These are phyloP conservation scores for Auricularia cornea DNA, from an alignment of 768 basidiomycete species.

Conservation along the genomic window DNA sequence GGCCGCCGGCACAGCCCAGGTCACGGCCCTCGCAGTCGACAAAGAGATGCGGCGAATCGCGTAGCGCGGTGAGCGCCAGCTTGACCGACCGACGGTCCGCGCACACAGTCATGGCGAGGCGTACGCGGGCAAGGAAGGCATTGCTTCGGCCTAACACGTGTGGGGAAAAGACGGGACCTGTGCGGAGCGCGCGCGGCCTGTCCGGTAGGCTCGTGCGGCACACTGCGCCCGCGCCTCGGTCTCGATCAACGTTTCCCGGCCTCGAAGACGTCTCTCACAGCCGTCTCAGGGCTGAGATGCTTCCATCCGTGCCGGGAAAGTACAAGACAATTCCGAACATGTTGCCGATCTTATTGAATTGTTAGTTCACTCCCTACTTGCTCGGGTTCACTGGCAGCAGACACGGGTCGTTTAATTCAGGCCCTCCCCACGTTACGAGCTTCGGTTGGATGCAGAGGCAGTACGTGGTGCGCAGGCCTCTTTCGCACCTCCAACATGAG, in stretches of 20 bases:
- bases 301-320: too few relatives aligned
- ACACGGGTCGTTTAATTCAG: too few relatives aligned
- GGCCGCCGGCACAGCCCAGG: conserved; percentile 24
- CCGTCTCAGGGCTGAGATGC: too few relatives aligned
- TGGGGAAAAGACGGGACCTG: not conserved
- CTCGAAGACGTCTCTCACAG: not conserved
- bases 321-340: too few relatives aligned
- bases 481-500: too few relatives aligned
- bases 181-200: not conserved
- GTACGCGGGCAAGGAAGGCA: not conserved
- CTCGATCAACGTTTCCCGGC: not conserved
- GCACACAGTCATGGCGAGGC: not conserved
- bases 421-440: too few relatives aligned
- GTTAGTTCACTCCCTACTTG: too few relatives aligned
- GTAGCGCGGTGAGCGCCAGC: conserved; percentile 6
- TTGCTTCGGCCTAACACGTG: not conserved
- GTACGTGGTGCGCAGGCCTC: too few relatives aligned
- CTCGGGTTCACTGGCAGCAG: too few relatives aligned
- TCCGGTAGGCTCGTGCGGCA: not conserved
- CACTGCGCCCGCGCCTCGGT: not conserved
- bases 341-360: too few relatives aligned
- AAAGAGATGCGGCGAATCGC: conserved; percentile 14
- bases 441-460: too few relatives aligned
- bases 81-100: not conserved
- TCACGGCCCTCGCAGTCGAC: conserved; percentile 35